These are phyloP conservation scores for Castanea crenata DNA, from an alignment of 306 rosid genomes.

Conservation along the genomic window DNA sequence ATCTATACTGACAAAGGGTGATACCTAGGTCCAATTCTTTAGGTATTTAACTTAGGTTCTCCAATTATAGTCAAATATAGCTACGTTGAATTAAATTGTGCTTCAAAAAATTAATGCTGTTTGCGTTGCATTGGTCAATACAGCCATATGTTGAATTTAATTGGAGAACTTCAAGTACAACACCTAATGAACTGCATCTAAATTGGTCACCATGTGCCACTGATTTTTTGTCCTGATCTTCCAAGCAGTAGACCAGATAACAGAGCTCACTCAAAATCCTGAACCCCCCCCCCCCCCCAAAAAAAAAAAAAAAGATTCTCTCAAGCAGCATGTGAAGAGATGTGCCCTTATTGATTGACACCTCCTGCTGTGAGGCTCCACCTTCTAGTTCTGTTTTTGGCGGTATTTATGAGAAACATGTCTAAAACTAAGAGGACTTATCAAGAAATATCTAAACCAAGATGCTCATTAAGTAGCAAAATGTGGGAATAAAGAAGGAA, in stretches of 20 bases:
- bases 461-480: not conserved
- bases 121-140: too few species aligned
- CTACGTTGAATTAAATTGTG: too few species aligned
- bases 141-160: too few species aligned
- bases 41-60: too few species aligned
- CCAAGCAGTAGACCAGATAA: not conserved
- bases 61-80: too few species aligned
- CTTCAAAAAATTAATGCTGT: too few species aligned
- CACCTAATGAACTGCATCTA: too few species aligned
- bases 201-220: not conserved
- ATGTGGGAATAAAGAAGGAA: not conserved
- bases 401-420: not conserved
- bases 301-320: not conserved
- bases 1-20: not conserved
- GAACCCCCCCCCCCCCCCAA: not conserved
- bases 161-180: too few species aligned
- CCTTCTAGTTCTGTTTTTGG: conserved; percentile 5
- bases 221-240: not conserved
- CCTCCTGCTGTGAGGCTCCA: not conserved
- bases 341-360: conserved; percentile 6
- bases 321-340: not conserved
- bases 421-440: not conserved
- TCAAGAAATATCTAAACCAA: not conserved
- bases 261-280: not conserved
- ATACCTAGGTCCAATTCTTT: too few species aligned